A percentile compares a stretch with the other conserved stretches of the same genome.
Conservation (phyloP, 2,329 filamentous ascomycete species). For the Neurospora sp. region DNA sequence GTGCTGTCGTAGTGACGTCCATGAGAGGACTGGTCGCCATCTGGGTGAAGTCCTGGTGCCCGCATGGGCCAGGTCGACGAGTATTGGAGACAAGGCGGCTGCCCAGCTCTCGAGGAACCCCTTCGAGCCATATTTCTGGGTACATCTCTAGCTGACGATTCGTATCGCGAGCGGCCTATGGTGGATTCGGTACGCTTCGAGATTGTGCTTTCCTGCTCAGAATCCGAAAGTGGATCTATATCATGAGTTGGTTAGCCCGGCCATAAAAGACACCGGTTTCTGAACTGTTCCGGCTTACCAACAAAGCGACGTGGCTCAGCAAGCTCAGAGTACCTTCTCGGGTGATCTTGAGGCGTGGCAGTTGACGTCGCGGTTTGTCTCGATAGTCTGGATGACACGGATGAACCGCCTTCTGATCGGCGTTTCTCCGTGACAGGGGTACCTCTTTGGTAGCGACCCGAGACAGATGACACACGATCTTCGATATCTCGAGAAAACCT, state of each 20-base stretch:
- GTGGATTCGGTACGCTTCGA: not conserved
- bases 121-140: not conserved
- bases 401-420: not conserved
- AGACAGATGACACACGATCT: not conserved
- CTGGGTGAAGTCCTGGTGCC: not conserved
- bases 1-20: constrained; percentile 11
- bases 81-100: constrained; percentile 2
- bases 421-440: not conserved
- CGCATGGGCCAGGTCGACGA: constrained; percentile 15
- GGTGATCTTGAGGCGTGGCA: not conserved
- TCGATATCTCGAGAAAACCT: not conserved
- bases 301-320: not conserved
- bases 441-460: not conserved
- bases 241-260: not conserved
- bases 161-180: not conserved
- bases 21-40: not conserved
- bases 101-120: not conserved
- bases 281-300: not conserved
- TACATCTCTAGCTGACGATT: not conserved
- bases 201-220: not conserved
- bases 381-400: not conserved
- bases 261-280: not conserved
- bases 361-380: not conserved
- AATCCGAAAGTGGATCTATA: not conserved
- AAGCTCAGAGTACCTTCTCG: not conserved